These are phyloP conservation scores for Globisporangium echinulatum DNA, from an alignment of 352 stramenopile species.

Conservation along the genomic window DNA sequence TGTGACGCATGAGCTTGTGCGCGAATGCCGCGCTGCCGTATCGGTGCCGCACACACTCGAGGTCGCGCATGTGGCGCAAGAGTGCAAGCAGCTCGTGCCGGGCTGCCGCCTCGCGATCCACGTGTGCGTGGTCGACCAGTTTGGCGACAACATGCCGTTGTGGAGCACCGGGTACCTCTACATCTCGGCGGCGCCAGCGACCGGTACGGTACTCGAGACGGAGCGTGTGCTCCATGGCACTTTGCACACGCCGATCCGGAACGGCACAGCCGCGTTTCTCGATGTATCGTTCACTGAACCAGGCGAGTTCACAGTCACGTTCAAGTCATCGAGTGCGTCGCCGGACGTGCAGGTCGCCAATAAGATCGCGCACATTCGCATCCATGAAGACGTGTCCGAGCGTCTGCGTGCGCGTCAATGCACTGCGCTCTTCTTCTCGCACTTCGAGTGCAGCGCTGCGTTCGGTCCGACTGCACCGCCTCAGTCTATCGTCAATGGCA, in stretches of 20 bases:
- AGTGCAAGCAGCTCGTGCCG: slow-evolving; percentile 34
- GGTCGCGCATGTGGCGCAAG: slow-evolving; percentile 40
- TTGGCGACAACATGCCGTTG: slow-evolving; percentile 28
- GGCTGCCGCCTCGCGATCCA: slow-evolving; percentile 34
- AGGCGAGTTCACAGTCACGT: slow-evolving; percentile 37
- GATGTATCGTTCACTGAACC: slow-evolving; percentile 30
- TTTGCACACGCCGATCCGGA: slow-evolving; percentile 17
- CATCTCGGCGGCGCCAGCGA: slow-evolving; percentile 9
- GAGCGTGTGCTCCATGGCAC: slow-evolving; percentile 6
- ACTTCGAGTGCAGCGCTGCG: slow-evolving; percentile 20
- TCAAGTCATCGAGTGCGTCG: slow-evolving; percentile 16
- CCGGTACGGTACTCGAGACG: background rate
- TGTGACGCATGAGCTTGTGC: slow-evolving; percentile 17
- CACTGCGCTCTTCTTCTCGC: slow-evolving; percentile 20
- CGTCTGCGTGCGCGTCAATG: slow-evolving; percentile 18
- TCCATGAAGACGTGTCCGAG: slow-evolving; percentile 25
- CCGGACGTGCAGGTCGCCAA: slow-evolving; percentile 8
- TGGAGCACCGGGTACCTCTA: slow-evolving; percentile 22
- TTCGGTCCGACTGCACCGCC: background rate
- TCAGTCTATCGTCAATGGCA: background rate
- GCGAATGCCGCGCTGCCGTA: slow-evolving; percentile 23
- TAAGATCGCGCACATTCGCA: slow-evolving; percentile 34
- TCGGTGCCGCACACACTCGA: slow-evolving; percentile 25
- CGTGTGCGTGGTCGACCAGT: slow-evolving; percentile 49
- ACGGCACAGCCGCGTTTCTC: slow-evolving; percentile 31